Evolutionary conservation across 2,329 filamentous ascomycete species (phyloP).

Genomic region (Colletotrichum melonis): DNA sequence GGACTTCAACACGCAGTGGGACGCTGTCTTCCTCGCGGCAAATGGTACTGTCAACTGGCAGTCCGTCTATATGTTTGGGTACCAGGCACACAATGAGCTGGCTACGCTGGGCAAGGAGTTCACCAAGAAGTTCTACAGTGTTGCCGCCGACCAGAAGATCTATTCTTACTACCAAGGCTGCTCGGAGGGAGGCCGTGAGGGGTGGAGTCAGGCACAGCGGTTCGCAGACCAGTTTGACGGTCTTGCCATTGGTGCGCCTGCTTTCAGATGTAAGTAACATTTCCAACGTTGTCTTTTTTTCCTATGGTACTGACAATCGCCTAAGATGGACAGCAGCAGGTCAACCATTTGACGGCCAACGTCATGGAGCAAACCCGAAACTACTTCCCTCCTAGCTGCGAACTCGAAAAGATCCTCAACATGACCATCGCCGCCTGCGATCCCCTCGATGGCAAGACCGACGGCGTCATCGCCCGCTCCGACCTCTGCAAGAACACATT

Average conservation of each 20-base stretch:
- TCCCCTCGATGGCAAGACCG: conserved; percentile 62
- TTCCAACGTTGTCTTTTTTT: not conserved
- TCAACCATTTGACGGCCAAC: conserved; percentile 52
- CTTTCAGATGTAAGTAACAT: conserved; percentile 46
- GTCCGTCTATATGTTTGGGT: conserved; percentile 26
- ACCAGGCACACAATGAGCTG: conserved; percentile 20
- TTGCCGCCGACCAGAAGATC: conserved; percentile 41
- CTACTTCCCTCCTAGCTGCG: conserved; percentile 29
- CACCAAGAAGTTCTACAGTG: conserved; percentile 58
- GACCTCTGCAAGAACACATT: conserved; percentile 32
- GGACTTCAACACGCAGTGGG: conserved; percentile 52
- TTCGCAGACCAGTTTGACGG: conserved; percentile 61
- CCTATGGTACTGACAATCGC: not conserved
- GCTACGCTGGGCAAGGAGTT: conserved; percentile 56
- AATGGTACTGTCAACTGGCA: conserved; percentile 40
- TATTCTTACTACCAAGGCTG: conserved; percentile 66
- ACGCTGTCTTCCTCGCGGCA: conserved; percentile 48
- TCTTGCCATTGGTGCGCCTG: conserved; percentile 57
- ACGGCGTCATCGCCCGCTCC: conserved; percentile 49
- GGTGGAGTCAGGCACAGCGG: conserved; percentile 61
- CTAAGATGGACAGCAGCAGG: conserved; percentile 57
- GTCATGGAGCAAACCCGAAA: conserved; percentile 50
- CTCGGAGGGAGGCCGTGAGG: conserved; percentile 63
- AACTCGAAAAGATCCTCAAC: conserved; percentile 59
- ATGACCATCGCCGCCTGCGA: conserved; percentile 66